A percentile compares a stretch with the other conserved stretches of the same genome.
These are phyloP conservation scores for Chlorokybus atmophyticus DNA, from an alignment of 139 green algal species.

Conservation along the genomic window DNA sequence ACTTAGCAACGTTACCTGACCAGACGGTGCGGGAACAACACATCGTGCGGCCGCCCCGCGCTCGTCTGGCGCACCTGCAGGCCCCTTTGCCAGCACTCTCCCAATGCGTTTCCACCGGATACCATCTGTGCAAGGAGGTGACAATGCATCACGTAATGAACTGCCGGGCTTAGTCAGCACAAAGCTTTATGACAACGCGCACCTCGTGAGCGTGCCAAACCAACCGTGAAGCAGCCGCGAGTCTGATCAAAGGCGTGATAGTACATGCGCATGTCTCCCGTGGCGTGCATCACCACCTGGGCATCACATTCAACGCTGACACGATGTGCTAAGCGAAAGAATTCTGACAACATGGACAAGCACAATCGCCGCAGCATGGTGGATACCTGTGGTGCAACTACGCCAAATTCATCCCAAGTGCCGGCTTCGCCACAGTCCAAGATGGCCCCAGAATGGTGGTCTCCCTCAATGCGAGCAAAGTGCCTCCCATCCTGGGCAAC, in stretches of 20 bases:
- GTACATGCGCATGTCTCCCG: constrained; percentile 26
- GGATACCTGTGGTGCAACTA: constrained; percentile 53
- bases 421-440: constrained; percentile 68
- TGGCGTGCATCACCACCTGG: constrained; percentile 15
- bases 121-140: too few species aligned
- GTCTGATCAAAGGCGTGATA: constrained; percentile 17
- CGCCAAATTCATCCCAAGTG: constrained; percentile 71
- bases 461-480: constrained; percentile 87
- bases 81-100: too few species aligned
- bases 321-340: not conserved
- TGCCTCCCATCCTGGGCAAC: constrained; percentile 75
- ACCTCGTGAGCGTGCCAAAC: constrained; percentile 22
- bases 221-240: constrained; percentile 13
- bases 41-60: too few species aligned
- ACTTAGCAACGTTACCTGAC: too few species aligned
- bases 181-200: too few species aligned
- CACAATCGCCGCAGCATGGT: not conserved
- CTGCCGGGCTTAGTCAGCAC: too few species aligned
- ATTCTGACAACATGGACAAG: not conserved
- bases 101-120: too few species aligned
- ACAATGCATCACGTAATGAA: too few species aligned
- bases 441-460: constrained; percentile 68
- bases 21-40: too few species aligned
- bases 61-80: too few species aligned
- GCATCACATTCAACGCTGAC: too few species aligned